Percentiles rank a stretch among this genome's conserved stretches.
Conservation (phyloP, 1,284 basidiomycete genomes). For the Rhodotorula sp. region DNA sequence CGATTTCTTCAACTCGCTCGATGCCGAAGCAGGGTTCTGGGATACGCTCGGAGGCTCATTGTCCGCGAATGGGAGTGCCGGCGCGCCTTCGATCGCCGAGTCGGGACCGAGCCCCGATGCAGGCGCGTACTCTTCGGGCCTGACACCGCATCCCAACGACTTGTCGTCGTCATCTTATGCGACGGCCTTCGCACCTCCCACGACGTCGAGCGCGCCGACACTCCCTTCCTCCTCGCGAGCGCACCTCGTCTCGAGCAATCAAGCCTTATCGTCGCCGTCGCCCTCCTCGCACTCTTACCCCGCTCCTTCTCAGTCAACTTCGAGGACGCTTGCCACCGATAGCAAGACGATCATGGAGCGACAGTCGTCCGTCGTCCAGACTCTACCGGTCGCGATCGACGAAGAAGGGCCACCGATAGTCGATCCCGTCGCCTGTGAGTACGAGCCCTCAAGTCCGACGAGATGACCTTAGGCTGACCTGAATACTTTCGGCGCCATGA, state of each 20-base stretch:
- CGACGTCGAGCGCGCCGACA: background rate
- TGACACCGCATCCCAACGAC: background rate
- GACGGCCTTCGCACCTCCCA: background rate
- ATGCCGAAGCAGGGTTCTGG: slow-evolving; percentile 26
- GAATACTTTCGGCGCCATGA: too few relatives aligned
- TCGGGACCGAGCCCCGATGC: background rate
- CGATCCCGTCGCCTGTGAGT: slow-evolving; percentile 4
- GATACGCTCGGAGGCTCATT: slow-evolving; percentile 4
- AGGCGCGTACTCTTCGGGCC: background rate
- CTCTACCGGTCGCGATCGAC: background rate
- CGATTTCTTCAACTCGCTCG: slow-evolving; percentile 23
- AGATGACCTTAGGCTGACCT: too few relatives aligned
- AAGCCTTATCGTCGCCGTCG: too few relatives aligned
- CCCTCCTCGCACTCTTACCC: too few relatives aligned
- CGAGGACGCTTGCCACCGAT: too few relatives aligned
- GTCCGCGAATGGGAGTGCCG: background rate
- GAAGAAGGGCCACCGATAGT: background rate
- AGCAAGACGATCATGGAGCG: too few relatives aligned
- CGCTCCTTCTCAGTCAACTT: too few relatives aligned
- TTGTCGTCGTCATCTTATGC: background rate
- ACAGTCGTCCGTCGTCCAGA: too few relatives aligned
- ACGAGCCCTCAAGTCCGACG: background rate
- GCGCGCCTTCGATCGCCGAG: background rate
- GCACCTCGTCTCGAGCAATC: background rate
- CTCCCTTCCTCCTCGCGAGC: background rate